These are phyloP conservation scores for Rhizopus delemar DNA, from an alignment of 371 early-diverging fungal species.

Conservation along the genomic window DNA sequence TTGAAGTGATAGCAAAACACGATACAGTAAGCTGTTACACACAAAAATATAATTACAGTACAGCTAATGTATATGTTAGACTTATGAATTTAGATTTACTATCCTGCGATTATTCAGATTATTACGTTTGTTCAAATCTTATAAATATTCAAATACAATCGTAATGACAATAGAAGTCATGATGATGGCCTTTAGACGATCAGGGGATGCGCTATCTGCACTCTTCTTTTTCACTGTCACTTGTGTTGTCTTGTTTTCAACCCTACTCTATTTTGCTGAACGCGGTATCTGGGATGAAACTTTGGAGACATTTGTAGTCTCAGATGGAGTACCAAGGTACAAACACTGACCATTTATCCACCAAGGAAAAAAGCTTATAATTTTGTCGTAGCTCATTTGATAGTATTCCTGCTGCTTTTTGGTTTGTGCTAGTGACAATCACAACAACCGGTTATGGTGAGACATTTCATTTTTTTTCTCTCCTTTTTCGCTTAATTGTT, in stretches of 20 bases:
- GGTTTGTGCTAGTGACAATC: conserved; percentile 82
- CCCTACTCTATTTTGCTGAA: conserved; percentile 84
- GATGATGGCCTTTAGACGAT: conserved; percentile 79
- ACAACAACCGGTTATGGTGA: conserved; percentile 85
- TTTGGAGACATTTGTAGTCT: conserved; percentile 67
- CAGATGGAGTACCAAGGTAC: conserved; percentile 63
- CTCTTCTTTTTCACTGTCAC: conserved; percentile 78
- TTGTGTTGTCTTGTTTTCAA: conserved; percentile 73
- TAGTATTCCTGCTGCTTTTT: conserved; percentile 82
- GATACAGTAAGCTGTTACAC: conserved; percentile 60
- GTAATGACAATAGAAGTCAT: conserved; percentile 84
- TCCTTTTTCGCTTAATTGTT: conserved; percentile 13
- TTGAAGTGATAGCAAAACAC: conserved; percentile 68
- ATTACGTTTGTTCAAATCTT: conserved; percentile 79
- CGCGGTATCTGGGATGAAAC: conserved; percentile 80
- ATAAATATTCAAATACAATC: conserved; percentile 73
- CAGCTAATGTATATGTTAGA: conserved; percentile 35
- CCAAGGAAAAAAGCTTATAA: conserved; percentile 11
- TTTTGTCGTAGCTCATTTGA: conserved; percentile 62
- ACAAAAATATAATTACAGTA: background rate
- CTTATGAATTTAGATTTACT: conserved; percentile 83
- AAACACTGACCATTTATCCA: background rate
- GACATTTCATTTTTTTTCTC: conserved; percentile 1
- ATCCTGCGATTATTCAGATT: conserved; percentile 80
- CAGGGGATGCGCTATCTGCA: conserved; percentile 77